Conservation (phyloP, 108 stramenopile genomes). For the Nitzschia sp. region DNA sequence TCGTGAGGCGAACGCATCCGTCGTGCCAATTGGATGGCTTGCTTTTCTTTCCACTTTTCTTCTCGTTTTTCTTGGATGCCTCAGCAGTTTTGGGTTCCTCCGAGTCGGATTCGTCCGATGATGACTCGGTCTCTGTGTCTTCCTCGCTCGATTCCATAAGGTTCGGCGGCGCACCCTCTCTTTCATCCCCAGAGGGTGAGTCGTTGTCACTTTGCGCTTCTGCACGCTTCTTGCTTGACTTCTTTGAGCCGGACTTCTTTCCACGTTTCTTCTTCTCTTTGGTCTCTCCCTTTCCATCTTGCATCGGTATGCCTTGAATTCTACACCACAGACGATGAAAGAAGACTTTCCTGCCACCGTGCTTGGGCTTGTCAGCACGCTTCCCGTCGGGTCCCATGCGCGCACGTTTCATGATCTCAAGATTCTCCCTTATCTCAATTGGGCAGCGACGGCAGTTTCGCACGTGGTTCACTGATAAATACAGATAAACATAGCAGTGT, state of each 20-base stretch:
- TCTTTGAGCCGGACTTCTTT: conserved; percentile 30
- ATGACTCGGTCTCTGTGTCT: conserved; percentile 33
- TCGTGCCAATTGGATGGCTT: conserved; percentile 35
- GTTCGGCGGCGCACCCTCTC: conserved; percentile 29
- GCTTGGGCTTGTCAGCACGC: conserved; percentile 78
- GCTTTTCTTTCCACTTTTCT: conserved; percentile 34
- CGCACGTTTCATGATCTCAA: conserved; percentile 82
- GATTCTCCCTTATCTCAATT: conserved; percentile 75
- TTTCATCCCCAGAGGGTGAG: conserved; percentile 25
- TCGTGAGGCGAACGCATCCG: conserved; percentile 70
- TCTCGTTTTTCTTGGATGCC: conserved; percentile 22
- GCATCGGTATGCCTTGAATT: conserved; percentile 69
- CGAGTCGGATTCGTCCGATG: conserved; percentile 24
- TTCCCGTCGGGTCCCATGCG: conserved; percentile 68
- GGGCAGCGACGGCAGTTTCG: conserved; percentile 85
- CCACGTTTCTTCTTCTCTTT: conserved; percentile 45
- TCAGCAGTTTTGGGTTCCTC: conserved; percentile 38
- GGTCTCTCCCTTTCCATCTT: conserved; percentile 42
- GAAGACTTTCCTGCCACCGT: conserved; percentile 89
- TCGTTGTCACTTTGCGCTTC: conserved; percentile 36
- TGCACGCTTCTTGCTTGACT: conserved; percentile 21
- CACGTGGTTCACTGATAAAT: conserved; percentile 89
- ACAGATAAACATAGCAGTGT: too few species aligned
- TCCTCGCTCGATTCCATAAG: conserved; percentile 40
- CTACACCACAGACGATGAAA: conserved; percentile 89